phyloP scores from a whole-genome alignment of 2,329 filamentous ascomycete genomes.

The Fusarium hostae region DNA sequence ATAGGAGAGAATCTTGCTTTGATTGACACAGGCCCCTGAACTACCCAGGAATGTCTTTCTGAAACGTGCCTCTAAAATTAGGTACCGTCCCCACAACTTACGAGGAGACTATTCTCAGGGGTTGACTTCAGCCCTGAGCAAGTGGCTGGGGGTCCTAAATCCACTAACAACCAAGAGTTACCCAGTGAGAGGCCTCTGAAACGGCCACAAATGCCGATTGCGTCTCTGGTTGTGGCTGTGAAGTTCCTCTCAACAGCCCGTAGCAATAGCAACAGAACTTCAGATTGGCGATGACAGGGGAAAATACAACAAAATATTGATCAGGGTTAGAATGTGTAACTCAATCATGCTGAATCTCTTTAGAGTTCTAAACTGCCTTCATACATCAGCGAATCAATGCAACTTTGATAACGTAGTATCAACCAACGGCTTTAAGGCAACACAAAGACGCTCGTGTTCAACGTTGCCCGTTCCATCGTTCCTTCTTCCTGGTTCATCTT shows the following conservation, averaged over 20 bases:
- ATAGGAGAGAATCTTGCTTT: neutral
- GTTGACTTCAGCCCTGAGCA: conserved; percentile 8
- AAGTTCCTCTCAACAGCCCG: neutral
- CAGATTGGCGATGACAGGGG: conserved; percentile 35
- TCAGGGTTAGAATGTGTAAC: neutral
- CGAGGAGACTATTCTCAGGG: conserved; percentile 29
- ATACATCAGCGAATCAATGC: neutral
- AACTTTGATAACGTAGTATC: neutral
- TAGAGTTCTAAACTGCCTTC: neutral
- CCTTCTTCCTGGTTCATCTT: conserved; percentile 21
- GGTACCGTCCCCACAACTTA: conserved; percentile 27
- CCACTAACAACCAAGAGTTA: conserved; percentile 17
- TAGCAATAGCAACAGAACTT: conserved; percentile 13
- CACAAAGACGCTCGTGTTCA: conserved; percentile 6
- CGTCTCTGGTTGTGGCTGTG: conserved; percentile 26
- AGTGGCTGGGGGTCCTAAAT: conserved; percentile 18
- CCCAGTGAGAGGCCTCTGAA: conserved; percentile 38
- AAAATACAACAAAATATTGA: neutral
- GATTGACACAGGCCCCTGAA: conserved; percentile 21
- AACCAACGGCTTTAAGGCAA: neutral
- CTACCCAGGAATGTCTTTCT: conserved; percentile 24
- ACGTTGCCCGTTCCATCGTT: conserved; percentile 15
- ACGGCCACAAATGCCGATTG: conserved; percentile 25
- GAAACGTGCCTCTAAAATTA: conserved; percentile 40
- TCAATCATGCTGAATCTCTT: neutral